These are phyloP conservation scores for Melampsora larici-populina DNA, from an alignment of 1,284 basidiomycete species.

Conservation along the genomic window DNA sequence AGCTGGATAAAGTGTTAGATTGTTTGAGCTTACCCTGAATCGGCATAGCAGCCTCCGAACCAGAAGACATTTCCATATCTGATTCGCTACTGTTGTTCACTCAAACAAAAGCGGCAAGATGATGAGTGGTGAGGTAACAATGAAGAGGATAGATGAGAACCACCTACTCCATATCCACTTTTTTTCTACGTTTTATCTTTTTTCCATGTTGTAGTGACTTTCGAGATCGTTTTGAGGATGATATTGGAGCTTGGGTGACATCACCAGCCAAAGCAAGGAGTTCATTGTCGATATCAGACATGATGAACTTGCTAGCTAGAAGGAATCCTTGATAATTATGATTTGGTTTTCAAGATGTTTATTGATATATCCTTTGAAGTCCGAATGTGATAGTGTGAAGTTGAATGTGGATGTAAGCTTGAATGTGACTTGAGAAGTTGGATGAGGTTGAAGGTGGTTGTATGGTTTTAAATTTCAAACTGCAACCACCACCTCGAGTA, in stretches of 20 bases:
- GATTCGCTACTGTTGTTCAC: constrained; percentile 24
- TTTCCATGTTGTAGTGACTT: not conserved
- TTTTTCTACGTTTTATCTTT: constrained; percentile 26
- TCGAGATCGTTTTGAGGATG: constrained; percentile 13
- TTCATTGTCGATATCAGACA: constrained; percentile 40
- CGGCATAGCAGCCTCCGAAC: constrained; percentile 17
- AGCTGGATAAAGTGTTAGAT: not conserved
- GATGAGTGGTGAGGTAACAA: not conserved
- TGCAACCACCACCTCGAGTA: too few relatives aligned
- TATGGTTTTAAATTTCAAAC: too few relatives aligned
- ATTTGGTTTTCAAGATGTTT: too few relatives aligned
- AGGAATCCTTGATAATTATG: not conserved
- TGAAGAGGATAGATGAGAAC: not conserved
- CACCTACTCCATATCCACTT: constrained; percentile 37
- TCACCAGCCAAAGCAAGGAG: constrained; percentile 40
- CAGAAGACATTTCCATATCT: constrained; percentile 44
- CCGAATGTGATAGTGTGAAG: too few relatives aligned
- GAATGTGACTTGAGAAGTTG: too few relatives aligned
- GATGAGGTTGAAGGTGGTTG: too few relatives aligned
- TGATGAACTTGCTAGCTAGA: constrained; percentile 1
- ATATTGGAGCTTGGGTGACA: not conserved
- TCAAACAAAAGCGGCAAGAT: not conserved
- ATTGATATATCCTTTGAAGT: too few relatives aligned
- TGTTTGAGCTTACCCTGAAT: constrained; percentile 14
- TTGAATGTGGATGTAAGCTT: too few relatives aligned